A percentile compares a stretch with the other conserved stretches of the same genome.
phyloP scores from a whole-genome alignment of 2,329 filamentous ascomycete species.

The Annulohypoxylon truncatum region DNA sequence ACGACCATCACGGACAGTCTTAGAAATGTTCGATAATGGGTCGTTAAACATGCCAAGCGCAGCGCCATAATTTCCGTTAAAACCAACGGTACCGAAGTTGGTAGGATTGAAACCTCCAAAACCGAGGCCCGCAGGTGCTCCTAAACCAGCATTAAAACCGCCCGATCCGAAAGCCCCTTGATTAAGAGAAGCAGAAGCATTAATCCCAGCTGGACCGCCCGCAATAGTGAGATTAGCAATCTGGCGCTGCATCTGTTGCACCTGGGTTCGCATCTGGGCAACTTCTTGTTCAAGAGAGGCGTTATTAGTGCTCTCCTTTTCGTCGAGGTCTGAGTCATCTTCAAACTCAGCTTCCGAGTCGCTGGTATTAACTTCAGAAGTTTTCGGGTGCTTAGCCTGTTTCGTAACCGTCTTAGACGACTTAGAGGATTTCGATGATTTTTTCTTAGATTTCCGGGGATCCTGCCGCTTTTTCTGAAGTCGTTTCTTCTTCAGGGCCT shows the following conservation, averaged over 20 bases:
- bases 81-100: not conserved
- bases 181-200: constrained; percentile 12
- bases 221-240: constrained; percentile 24
- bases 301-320: constrained; percentile 32
- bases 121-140: not conserved
- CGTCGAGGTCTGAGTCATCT: constrained; percentile 34
- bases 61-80: not conserved
- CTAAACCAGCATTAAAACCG: not conserved
- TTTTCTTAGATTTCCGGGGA: constrained; percentile 48
- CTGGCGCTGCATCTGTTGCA: constrained; percentile 39
- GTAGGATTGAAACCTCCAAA: constrained; percentile 3
- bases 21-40: not conserved
- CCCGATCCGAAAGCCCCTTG: not conserved
- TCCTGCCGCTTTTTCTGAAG: constrained; percentile 48
- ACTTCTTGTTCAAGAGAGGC: constrained; percentile 37
- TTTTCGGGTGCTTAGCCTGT: constrained; percentile 37
- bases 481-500: constrained; percentile 47
- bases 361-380: constrained; percentile 40
- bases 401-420: constrained; percentile 44
- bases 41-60: constrained; percentile 2
- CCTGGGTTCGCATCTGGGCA: constrained; percentile 46
- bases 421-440: constrained; percentile 34
- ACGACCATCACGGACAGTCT: constrained; percentile 5
- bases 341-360: constrained; percentile 38
- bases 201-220: not conserved